Evolutionary conservation across 2,329 filamentous ascomycete genomes (phyloP), one percentile per base, ranked within the genome.

Genomic region (Arthrobotrys entomopaga): DNA sequence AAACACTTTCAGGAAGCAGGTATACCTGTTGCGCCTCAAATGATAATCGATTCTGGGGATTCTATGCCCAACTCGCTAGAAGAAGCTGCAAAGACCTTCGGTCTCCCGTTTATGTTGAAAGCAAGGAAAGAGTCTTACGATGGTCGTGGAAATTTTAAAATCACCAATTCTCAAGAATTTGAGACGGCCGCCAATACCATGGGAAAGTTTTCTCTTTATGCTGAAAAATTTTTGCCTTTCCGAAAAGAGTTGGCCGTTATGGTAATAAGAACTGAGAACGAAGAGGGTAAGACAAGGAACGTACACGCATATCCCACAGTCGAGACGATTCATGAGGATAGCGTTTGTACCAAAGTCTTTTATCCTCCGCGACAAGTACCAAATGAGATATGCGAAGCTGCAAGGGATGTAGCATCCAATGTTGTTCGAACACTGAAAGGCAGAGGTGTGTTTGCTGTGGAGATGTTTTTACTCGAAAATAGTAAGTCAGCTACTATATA

Each of bases 241-340:
- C 86, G 86, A 78, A 89, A 90, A 83, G 94, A 98, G 83, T 84
- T 98, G 61, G 91, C 95, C 3, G 93, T 97, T 77, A 97, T 98
- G 89, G 94, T 97, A 7, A 88, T 98, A 67, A 91, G 96, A 79
- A 96, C 91, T 0, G 42, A 48, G 22, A 34, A 29, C 20, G 16
- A 43, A 13, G 22, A 46, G 38, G 34, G 54, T 1, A 7, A 58
- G 20, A 6, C 43, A 8, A 91, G 93, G 79, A 89, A 96, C 80
- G 77, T 59, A 69, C 83, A 93, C 34, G 88, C 93, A 3, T 98
- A 95, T 80, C 93, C 95, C 0, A 90, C 90, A 0, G 93, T 97
- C 1, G 95, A 99, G 84, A 98, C 94, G 0, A 87, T 98, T 29
- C 95, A 99, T 79, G 92, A 97, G 82, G 91, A 98, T 81, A 95